Percentiles rank a stretch among this genome's conserved stretches.
These are phyloP conservation scores for Lasiosphaeriaceae sp. DNA, from an alignment of 495 filamentous ascomycete species.

Conservation along the genomic window DNA sequence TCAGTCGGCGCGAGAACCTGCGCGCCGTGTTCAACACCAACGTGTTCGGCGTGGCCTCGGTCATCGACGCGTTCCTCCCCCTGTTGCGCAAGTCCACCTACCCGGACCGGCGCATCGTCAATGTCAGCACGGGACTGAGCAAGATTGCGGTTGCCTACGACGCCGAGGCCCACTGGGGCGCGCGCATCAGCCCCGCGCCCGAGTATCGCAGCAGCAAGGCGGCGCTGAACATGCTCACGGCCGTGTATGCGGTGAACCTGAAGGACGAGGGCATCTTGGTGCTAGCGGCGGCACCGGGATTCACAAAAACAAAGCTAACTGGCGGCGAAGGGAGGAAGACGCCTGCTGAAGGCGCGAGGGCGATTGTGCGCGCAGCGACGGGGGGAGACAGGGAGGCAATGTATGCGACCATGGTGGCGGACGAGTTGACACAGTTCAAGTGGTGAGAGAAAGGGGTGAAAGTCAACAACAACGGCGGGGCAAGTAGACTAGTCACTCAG, in stretches of 20 bases:
- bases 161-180: constrained; percentile 8
- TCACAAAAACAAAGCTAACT: constrained; percentile 20
- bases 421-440: neutral
- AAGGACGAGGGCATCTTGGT: constrained; percentile 11
- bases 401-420: neutral
- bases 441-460: neutral
- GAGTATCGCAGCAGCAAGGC: constrained; percentile 16
- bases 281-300: constrained; percentile 17
- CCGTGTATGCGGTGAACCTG: constrained; percentile 5
- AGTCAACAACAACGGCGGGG: too few species aligned
- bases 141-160: constrained; percentile 25
- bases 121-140: constrained; percentile 29
- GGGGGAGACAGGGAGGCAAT: constrained; percentile 1
- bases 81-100: constrained; percentile 25
- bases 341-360: constrained; percentile 10
- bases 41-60: constrained; percentile 30
- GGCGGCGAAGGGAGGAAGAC: constrained; percentile 9
- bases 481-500: too few species aligned
- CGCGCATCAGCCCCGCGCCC: constrained; percentile 3
- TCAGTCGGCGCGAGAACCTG: constrained; percentile 20
- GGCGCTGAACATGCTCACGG: constrained; percentile 16
- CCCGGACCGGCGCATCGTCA: constrained; percentile 8
- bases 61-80: constrained; percentile 38
- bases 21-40: constrained; percentile 35
- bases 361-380: constrained; percentile 3